Base-by-base conservation (phyloP, 106 monocot species). In the Posidonia australis region DNA sequence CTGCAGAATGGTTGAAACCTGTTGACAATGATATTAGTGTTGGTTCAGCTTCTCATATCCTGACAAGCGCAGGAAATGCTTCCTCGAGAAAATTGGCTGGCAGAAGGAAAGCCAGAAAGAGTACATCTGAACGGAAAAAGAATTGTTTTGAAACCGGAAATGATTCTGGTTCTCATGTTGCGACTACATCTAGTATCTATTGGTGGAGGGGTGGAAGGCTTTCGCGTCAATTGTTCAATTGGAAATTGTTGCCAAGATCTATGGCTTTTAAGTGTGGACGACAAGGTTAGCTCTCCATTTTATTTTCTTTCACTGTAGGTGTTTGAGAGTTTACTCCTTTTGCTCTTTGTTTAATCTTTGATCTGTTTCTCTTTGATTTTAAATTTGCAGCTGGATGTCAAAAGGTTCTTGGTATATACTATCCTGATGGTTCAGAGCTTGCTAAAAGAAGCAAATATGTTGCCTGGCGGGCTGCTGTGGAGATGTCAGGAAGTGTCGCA, bases 131-230 rank as follows among this genome's bases (percentile, higher is more conserved):
- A 54, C 55, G 74, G 31, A 77, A 66, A 68, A 87, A 78, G 68
- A 68, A 54, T 47, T 42, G 21, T 45, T 58, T 68, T 68, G 70
- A 52, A 36, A 52, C 18, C 59, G 77, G 70, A 32, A 46, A 46
- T 46, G 60, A 26, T 59, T 66, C 54, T 25, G 54, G 27, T 5
- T 47, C 69, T 25, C 65, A 26, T 74, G 58, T 20, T 74, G 72
- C 63, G 62, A 63, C 46, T 55, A 42, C 54, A 73, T 74, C 82
- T 52, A 78, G 55, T 68, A 58, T 83, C 21, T 73, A 70, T 73
- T 98, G 98, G 98, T 91, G 98, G 91, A 87, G 98, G 67, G 98
- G 98, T 66, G 91, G 98, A 58, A 84, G 45, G 60, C 58, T 91
- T n/a, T 87, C 87, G 14, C 91, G 91, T 24, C 82, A 88, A 63